Evolutionary conservation across 2,329 filamentous ascomycete species (phyloP), one percentile per base, ranked within the genome.

Genomic region (Akanthomyces muscarius): DNA sequence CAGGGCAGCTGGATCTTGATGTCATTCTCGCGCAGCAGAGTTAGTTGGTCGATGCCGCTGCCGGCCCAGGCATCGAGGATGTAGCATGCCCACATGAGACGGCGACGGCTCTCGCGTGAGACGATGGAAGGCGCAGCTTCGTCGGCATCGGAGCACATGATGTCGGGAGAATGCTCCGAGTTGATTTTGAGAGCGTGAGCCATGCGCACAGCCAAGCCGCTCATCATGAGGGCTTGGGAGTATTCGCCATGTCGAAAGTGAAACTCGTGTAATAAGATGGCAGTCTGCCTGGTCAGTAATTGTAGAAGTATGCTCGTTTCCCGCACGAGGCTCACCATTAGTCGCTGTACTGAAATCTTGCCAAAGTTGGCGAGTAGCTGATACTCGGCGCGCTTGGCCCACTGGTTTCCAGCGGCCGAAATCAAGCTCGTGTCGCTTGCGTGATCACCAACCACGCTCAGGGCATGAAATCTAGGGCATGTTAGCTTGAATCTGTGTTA

Each of bases 41-140:
- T 76, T 18, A 77, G 65, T 62, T 77, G 75, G 59, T 77, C 75
- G 42, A 73, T 71, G 51, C 75, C 75, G 55, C 72, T 76, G 25
- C 75, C 74, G 1, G 75, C 74, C 74, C 75, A 77, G 3, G 75
- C 75, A 63, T 77, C 76, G 21, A 78, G 69, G 16, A 77, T 74
- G 55, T 77, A 77, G 64, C 75, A 77, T 11, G 76, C 75, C 76
- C 76, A 78, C 76, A 78, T 78, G 10, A 78, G 71, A 14, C 76
- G 72, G 14, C 76, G 68, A 1, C 75, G 74, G 25, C 74, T 75
- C 64, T 78, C 76, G 23, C 75, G 71, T 50, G 75, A 71, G 5
- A 76, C 74, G 0, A 76, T 73, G 0, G 75, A 76, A 0, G 74
- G 74, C 1, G 71, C 68, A 1, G 65, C 66, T 2, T 69, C 67